phyloP scores from a whole-genome alignment of 2,329 filamentous ascomycete genomes.

The Aureobasidium musti region DNA sequence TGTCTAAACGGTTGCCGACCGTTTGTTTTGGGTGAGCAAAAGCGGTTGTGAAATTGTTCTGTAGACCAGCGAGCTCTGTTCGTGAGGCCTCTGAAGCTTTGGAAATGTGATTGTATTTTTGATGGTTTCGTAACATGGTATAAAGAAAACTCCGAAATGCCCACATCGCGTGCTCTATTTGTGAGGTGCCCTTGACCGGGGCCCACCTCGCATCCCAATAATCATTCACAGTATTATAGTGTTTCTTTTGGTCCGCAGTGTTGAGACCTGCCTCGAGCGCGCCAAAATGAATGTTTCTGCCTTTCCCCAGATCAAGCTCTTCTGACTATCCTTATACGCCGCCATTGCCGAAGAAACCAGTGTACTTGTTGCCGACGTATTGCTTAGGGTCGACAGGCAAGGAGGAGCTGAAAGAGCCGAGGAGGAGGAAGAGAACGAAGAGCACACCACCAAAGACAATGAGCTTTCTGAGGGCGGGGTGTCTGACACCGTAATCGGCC shows the following conservation, averaged over 20 bases:
- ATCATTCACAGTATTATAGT: conserved; percentile 26
- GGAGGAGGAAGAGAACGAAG: conserved; percentile 67
- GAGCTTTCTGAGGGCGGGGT: conserved; percentile 76
- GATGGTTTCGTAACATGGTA: conserved; percentile 19
- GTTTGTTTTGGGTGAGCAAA: background rate
- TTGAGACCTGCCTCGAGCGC: conserved; percentile 7
- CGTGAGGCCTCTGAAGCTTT: background rate
- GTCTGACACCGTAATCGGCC: conserved; percentile 79
- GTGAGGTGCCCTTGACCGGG: background rate
- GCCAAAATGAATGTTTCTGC: background rate
- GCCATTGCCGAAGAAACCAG: conserved; percentile 20
- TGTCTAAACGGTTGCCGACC: background rate
- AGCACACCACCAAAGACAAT: conserved; percentile 66
- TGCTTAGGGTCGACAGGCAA: conserved; percentile 36
- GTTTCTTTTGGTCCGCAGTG: conserved; percentile 9
- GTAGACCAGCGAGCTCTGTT: background rate
- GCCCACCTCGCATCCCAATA: conserved; percentile 13
- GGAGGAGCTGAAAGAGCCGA: conserved; percentile 52
- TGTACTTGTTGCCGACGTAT: conserved; percentile 24
- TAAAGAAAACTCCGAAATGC: conserved; percentile 6
- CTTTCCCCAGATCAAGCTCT: background rate
- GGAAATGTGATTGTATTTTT: conserved; percentile 6
- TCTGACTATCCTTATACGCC: background rate
- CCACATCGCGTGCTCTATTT: conserved; percentile 9
- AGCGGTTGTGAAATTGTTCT: background rate